phyloP scores from a whole-genome alignment of 2,329 filamentous ascomycete species.

The Fusarium albidum region DNA sequence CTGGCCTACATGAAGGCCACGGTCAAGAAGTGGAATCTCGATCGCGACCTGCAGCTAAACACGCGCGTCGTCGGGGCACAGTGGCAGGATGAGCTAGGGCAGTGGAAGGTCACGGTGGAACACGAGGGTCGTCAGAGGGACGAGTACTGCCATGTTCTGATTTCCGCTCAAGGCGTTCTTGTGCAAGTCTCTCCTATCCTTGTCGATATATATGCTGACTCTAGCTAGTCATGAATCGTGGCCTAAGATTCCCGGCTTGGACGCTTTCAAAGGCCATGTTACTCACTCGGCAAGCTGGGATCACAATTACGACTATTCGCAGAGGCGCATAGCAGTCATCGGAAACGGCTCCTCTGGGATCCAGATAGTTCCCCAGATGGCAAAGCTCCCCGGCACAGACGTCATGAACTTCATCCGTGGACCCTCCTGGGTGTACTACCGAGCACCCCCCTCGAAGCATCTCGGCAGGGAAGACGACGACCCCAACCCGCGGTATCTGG shows the following conservation, averaged over 20 bases:
- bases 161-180: conserved; percentile 34
- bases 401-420: conserved; percentile 46
- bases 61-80: conserved; percentile 41
- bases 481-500: conserved; percentile 40
- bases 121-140: conserved; percentile 19
- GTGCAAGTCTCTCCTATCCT: conserved; percentile 12
- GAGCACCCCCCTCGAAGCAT: conserved; percentile 43
- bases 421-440: conserved; percentile 48
- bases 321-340: conserved; percentile 34
- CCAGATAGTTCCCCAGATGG: conserved; percentile 36
- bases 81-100: conserved; percentile 29
- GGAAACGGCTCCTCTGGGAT: conserved; percentile 34
- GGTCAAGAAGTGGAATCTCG: conserved; percentile 54
- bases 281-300: conserved; percentile 35
- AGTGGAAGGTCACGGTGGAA: conserved; percentile 35
- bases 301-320: conserved; percentile 29
- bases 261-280: conserved; percentile 29
- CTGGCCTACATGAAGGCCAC: conserved; percentile 58
- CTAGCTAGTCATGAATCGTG: conserved; percentile 30
- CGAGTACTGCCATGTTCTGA: conserved; percentile 33
- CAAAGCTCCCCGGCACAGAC: conserved; percentile 40
- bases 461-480: conserved; percentile 40
- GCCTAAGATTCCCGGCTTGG: conserved; percentile 30
- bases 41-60: conserved; percentile 46
- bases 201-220: background rate